Evolutionary conservation across 1,284 basidiomycete genomes (phyloP), one percentile per base, ranked within the genome.

Genomic region (Tilletia setariae): DNA sequence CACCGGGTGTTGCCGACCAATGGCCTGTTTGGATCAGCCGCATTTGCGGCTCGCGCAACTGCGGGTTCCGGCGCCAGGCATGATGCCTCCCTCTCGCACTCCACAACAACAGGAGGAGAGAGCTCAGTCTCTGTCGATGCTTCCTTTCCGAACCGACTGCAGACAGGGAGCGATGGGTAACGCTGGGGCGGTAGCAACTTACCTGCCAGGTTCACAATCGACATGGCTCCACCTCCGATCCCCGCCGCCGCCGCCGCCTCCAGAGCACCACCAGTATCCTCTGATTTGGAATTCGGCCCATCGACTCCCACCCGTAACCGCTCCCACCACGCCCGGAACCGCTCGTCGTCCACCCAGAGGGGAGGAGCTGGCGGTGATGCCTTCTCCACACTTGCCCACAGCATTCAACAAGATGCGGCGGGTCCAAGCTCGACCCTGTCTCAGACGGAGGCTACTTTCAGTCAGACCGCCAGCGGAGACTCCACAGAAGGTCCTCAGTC

Each of bases 61-160:
- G 28, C 28, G 16, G 13, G 15, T 28, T 21, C 51, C 21, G 23
- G 51, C 16, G 21, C 51, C 51, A 21, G 28, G 28, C 28, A 21
- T 11, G 51, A 53, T 13, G 13, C 51, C 6, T 53, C 51, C 23
- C 51, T 53, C 51, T 53, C 51, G 21, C 13, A 13, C 21, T 21
- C 13, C 4, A 21, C 21, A 6, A 28, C 25, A 25, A 61, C 56
- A 8, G 56, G 56, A 7, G 32, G 28, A 6, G 56, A 61, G 56
- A 61, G 56, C 56, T 61, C 56, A 28, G n/a, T 61, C 56, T 32
- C 56, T 21, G 56, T 19, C 30, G 28, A 25, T 9, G 28, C 35
- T 30, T 61, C 56, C 56, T 61, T 61, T 30, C 56, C 56, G 28
- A 32, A 61, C 28, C 51, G 51, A 53, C 21, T 25, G n/a, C 51